Evolutionary conservation across 1,139 yeast species (phyloP), one percentile per base, ranked within the genome.

Genomic region (Candida mesenterica): DNA sequence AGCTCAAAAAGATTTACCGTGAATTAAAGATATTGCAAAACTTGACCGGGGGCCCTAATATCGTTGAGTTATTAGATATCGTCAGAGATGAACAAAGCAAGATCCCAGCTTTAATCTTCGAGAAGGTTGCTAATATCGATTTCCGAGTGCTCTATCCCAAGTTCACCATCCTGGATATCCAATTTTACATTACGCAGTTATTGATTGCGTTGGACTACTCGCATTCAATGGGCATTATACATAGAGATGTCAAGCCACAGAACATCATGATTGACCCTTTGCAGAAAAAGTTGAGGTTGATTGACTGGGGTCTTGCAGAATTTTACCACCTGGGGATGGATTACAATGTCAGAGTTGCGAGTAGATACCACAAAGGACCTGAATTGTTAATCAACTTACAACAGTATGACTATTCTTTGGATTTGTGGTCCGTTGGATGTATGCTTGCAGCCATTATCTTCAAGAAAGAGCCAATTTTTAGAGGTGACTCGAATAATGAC

Each of bases 281-380:
- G 31, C 66, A 64, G 40, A 77, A 75, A 47, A 76, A 78, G 48
- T 62, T 84, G 44, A 68, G 90, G 46, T 71, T 84, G 41, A 84
- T 84, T 38, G 94, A 84, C 58, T 84, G 94, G 94, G 94, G 94
- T 26, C 63, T 84, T 36, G 92, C 94, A 4, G 94, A 84, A 54
- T 84, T 82, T 52, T 84, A 84, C 53, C 92, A 83, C 49, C 76
- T 80, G 7, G 88, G 88, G 4, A 82, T 78, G 53, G 90, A 83
- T 50, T 84, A 82, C 53, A 84, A 84, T 51, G 92, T 84, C 5
- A 65, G 94, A 44, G 94, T 84, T 24, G 92, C 94, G 0, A 80
- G 88, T 4, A 68, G 94, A 46, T 83, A 83, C 53, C 87, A 81
- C 55, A 84, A 84, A 60, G 94, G 90, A 0, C 94, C 94, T 1